Base-by-base conservation (phyloP, 345 rosid genomes). In the Rubroshorea leprosula region DNA sequence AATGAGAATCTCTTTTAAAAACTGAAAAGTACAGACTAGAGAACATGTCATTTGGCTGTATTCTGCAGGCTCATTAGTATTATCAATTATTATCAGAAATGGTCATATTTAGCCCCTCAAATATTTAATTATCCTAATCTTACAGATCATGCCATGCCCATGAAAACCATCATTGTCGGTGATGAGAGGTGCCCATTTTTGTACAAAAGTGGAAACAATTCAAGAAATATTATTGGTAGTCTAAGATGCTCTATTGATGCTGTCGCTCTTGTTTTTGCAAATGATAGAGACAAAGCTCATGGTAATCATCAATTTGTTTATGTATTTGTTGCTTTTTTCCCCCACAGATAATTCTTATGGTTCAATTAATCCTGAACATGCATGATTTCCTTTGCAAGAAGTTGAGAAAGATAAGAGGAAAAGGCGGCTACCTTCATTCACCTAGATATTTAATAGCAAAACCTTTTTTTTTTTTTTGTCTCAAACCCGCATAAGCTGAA, bases 111-210 rank as follows among this genome's bases (percentile, higher is more conserved):
- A 3, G 52, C 62, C 63, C 39, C 57, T 54, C 6, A 6, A 5
- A 44, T n/a, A n/a, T 44, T 6, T 61, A 23, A 49, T 19, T 41
- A 76, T 63, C 38, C 56, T 14, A 56, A 26, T 60, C 41, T 74
- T 49, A 66, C 83, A 88, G 96, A 79, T 71, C 77, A 71, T 74
- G 90, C 83, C 31, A 64, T 86, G 89, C 73, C 87, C 19, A 68
- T 24, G 67, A 87, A 84, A 60, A 92, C 96, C 3, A 57, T 83
- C 64, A 68, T 88, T 65, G 81, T 74, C 64, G 96, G 98, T 52
- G 84, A 83, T 64, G 84, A 76, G 74, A 77, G 66, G 47, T 62
- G 87, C 29, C 49, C 19, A 22, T 76, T 75, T 57, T 52, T 69
- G 60, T 84, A 73, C 62, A 75, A 71, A 74, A 65, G 72, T 60